A percentile compares a stretch with the other conserved stretches of the same genome.
Conservation (phyloP, 2,329 filamentous ascomycete genomes). For the Colletotrichum tropicicola region DNA sequence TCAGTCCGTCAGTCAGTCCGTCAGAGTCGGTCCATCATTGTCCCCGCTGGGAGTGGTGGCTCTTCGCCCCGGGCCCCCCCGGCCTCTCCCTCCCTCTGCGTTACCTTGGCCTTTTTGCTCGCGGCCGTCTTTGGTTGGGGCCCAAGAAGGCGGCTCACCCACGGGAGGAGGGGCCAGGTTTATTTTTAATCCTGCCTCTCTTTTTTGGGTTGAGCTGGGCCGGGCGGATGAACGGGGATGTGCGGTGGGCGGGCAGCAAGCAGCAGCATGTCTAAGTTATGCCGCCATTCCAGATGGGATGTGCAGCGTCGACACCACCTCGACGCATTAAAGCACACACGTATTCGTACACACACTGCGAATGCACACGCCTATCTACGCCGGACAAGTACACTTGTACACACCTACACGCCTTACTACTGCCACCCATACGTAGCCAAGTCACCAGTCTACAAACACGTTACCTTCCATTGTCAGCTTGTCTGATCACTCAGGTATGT, state of each 20-base stretch:
- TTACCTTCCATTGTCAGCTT: too few relatives aligned
- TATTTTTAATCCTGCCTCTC: constrained; percentile 20
- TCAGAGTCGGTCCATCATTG: constrained; percentile 11
- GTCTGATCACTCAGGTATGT: too few relatives aligned
- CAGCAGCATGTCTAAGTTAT: background rate
- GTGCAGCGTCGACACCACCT: too few relatives aligned
- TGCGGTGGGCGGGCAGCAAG: background rate
- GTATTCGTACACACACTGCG: too few relatives aligned
- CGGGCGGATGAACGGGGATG: constrained; percentile 5
- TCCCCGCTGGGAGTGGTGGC: constrained; percentile 1
- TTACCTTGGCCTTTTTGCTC: constrained; percentile 1
- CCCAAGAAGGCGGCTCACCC: constrained; percentile 30
- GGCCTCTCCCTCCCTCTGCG: constrained; percentile 4
- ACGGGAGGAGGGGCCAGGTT: constrained; percentile 23
- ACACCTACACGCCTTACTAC: too few relatives aligned
- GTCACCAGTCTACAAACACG: too few relatives aligned
- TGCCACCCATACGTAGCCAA: too few relatives aligned
- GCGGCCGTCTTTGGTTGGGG: constrained; percentile 24
- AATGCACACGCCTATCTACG: too few relatives aligned
- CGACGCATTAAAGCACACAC: too few relatives aligned
- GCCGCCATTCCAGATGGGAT: constrained; percentile 4
- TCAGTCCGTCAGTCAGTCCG: background rate
- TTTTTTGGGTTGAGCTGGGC: constrained; percentile 6
- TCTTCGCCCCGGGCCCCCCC: background rate
- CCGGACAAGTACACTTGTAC: too few relatives aligned